Percentiles rank a stretch among this genome's conserved stretches.
phyloP scores from a whole-genome alignment of 2,329 filamentous ascomycete genomes.

The Erysiphe pisi region DNA sequence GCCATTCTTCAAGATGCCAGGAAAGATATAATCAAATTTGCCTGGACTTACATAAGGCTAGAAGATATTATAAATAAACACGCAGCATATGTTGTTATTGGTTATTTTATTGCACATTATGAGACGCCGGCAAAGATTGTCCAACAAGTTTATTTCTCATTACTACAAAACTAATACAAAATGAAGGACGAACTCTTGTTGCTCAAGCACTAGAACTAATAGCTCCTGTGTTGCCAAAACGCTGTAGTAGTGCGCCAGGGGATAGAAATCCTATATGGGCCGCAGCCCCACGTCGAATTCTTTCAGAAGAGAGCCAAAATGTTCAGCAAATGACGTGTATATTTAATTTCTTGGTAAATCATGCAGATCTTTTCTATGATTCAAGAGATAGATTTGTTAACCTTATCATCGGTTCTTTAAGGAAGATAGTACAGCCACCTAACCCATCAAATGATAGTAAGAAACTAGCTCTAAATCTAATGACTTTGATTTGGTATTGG shows the following conservation, averaged over 20 bases:
- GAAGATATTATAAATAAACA: slow-evolving; percentile 99
- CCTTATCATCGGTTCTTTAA: slow-evolving; percentile 75
- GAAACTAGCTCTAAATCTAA: slow-evolving; percentile 79
- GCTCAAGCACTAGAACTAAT: slow-evolving; percentile 91
- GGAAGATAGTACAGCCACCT: slow-evolving; percentile 74
- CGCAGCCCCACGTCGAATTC: slow-evolving; percentile 74
- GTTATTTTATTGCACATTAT: slow-evolving; percentile 94
- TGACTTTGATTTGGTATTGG: slow-evolving; percentile 86
- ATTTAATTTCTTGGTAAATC: slow-evolving; percentile 89
- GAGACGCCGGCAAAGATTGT: slow-evolving; percentile 96
- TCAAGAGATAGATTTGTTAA: slow-evolving; percentile 82
- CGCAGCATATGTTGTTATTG: slow-evolving; percentile 91
- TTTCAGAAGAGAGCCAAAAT: slow-evolving; percentile 90
- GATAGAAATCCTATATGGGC: slow-evolving; percentile 79
- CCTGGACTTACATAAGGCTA: slow-evolving; percentile 96
- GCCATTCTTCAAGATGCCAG: slow-evolving; percentile 77
- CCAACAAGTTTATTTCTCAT: slow-evolving; percentile 82
- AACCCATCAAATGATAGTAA: slow-evolving; percentile 85
- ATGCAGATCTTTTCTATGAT: slow-evolving; percentile 89
- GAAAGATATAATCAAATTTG: slow-evolving; percentile 98
- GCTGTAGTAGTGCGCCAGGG: slow-evolving; percentile 56
- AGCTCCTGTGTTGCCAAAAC: slow-evolving; percentile 83
- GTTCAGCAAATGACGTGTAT: slow-evolving; percentile 93
- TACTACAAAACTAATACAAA: slow-evolving; percentile 88
- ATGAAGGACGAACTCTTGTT: slow-evolving; percentile 81